Base-by-base conservation (phyloP, 192 early-diverging fungal genomes). In the Coemansia sp. region DNA sequence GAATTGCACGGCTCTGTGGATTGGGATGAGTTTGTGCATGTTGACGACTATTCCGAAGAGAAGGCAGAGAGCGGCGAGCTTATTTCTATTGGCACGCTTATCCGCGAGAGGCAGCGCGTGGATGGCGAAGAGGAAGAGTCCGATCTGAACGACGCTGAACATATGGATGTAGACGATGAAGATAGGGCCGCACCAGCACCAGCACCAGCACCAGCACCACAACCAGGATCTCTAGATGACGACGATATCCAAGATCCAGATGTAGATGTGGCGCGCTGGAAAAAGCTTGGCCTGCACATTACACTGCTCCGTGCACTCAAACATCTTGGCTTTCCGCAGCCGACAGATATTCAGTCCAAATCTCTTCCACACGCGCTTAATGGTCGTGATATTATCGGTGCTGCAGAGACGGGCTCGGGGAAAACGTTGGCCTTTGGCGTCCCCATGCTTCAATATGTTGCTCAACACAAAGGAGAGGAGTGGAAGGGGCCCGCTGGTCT, bases 381-480 rank as follows among this genome's bases (percentile, higher is more conserved):
- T n/a, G 88, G 84, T 25, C 87, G 87, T n/a, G 88, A 99, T 66
- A 83, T 97, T 32, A 87, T 99, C 35, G 96, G 96, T 20, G 91
- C 91, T 9, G 95, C 96, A 2, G 93, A 95, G 66, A 99, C 96
- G 5, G 93, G 95, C 62, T 95, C 93, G 0, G 94, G 94, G 43
- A 96, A 99, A 79, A 99, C 96, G 5, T 79, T 99, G 56, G 94
- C 94, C 0, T 99, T 95, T 82, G 95, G 95, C 17, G 83, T 99
- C 48, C 96, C 96, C 14, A 94, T 99, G 46, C 65, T 96, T 32
- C 88, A 95, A 43, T 41, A 76, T 40, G 70, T 94, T 33, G 76
- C 85, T 15, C 62, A 84, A 14, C 67, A 87, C 53, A 61, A 40
- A 38, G 49, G 23, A 52, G 14, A 75, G 76, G 40, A 58, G 46